Evolutionary conservation across 1,284 basidiomycete species (phyloP), one percentile per base, ranked within the genome.

Genomic region (Inonotus obliquus): DNA sequence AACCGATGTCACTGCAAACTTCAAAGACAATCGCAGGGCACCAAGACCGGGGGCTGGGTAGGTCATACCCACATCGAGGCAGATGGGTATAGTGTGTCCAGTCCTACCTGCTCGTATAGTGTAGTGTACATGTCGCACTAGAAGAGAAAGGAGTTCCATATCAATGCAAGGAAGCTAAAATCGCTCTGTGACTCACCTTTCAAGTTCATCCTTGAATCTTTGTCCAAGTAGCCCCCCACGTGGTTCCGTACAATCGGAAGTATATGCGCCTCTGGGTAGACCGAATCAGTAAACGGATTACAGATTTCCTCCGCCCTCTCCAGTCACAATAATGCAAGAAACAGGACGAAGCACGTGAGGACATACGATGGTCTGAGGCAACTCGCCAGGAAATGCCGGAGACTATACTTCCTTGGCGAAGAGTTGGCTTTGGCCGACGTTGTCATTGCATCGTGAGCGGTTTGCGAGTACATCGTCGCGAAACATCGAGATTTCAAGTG

Each of bases 91-190:
- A 2, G 17, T 32, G 32, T 48, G 37, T 17, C 4, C 61, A 85
- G 84, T 89, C 89, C 71, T 88, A 86, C 66, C 87, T 86, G 0
- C 89, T 78, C 64, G 85, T 85, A 41, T 56, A 87, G 66, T n/a
- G n/a, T 56, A 87, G 66, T 75, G 86, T 19, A 76, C 76, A 2
- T 90, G 87, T 88, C 53, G 71, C 79, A 0, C 76, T 89, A 14
- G 86, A 89, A 67, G 85, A 87, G 67, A 81, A 78, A 63, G 78
- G 79, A 0, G 81, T 87, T 35, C 81, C 81, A 1, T 87, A 87
- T 68, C 82, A 86, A 65, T 85, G 84, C 69, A 79, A 79, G 64
- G 83, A 89, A 69, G 80, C 86, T 19, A 88, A 89, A n/a, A 4
- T 17, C 21, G 51, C 49, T 17, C n/a, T 49, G 10, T 29, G 10